phyloP scores from a whole-genome alignment of 2,329 filamentous ascomycete species.

The Whalleya microplaca region DNA sequence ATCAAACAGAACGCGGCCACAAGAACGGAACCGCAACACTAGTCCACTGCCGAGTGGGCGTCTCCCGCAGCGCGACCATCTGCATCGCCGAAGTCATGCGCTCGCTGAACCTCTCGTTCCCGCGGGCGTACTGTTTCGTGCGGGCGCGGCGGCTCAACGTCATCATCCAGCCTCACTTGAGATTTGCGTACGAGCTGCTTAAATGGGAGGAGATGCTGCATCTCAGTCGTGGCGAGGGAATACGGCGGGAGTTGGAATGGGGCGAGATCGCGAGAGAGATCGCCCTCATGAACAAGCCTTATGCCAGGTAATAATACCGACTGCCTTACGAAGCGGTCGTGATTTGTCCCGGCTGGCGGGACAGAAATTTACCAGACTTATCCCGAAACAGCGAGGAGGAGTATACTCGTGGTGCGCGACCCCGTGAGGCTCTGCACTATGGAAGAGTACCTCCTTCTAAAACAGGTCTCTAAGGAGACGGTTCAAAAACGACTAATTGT shows the following conservation, averaged over 20 bases:
- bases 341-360: not conserved
- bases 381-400: not conserved
- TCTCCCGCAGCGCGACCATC: constrained; percentile 93
- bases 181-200: constrained; percentile 92
- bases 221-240: constrained; percentile 42
- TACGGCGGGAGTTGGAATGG: constrained; percentile 89
- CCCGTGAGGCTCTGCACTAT: not conserved
- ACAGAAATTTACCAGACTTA: not conserved
- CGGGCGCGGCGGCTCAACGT: constrained; percentile 91
- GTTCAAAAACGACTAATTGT: not conserved
- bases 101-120: constrained; percentile 77
- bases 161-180: constrained; percentile 95
- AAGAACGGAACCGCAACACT: constrained; percentile 79
- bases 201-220: constrained; percentile 90
- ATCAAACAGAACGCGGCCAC: constrained; percentile 71
- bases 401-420: not conserved
- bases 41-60: constrained; percentile 94
- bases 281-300: constrained; percentile 93
- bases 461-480: not conserved
- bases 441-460: not conserved
- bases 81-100: constrained; percentile 99
- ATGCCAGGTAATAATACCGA: constrained; percentile 71
- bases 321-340: not conserved
- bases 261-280: constrained; percentile 85
- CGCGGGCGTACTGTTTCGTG: constrained; percentile 94